A percentile compares a stretch with the other conserved stretches of the same genome.
These are phyloP conservation scores for Phoma sp. DNA, from an alignment of 2,329 filamentous ascomycete genomes.

Conservation along the genomic window DNA sequence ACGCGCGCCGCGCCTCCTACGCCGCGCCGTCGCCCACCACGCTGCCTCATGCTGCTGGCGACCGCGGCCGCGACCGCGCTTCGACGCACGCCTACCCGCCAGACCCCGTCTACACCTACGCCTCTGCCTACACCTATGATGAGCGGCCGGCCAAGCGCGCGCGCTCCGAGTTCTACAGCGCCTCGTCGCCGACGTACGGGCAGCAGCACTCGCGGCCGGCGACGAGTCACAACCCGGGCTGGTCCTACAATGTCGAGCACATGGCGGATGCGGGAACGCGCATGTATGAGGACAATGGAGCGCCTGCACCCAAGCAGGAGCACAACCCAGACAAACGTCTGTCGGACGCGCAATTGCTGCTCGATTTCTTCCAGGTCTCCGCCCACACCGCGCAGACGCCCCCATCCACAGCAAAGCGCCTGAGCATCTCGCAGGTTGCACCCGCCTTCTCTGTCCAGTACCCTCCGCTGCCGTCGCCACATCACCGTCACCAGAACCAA, in stretches of 20 bases:
- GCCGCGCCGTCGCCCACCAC: constrained; percentile 28
- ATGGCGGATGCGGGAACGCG: constrained; percentile 43
- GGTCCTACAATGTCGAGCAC: constrained; percentile 49
- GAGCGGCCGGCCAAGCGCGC: constrained; percentile 65
- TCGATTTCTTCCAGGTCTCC: constrained; percentile 50
- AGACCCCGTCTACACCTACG: constrained; percentile 19
- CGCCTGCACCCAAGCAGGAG: constrained; percentile 30
- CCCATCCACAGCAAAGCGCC: constrained; percentile 36
- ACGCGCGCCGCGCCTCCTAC: constrained; percentile 31
- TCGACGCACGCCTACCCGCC: constrained; percentile 28
- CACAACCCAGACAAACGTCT: constrained; percentile 42
- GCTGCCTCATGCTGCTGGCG: constrained; percentile 17
- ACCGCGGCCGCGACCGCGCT: constrained; percentile 13
- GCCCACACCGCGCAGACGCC: constrained; percentile 37
- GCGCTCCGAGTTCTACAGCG: constrained; percentile 62
- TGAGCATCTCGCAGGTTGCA: constrained; percentile 32
- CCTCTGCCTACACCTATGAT: constrained; percentile 23
- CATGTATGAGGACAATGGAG: constrained; percentile 34
- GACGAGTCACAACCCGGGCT: constrained; percentile 54
- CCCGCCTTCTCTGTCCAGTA: constrained; percentile 12
- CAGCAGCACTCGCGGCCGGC: constrained; percentile 49
- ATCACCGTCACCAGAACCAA: constrained; percentile 11
- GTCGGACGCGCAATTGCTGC: constrained; percentile 54
- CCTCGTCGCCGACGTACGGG: constrained; percentile 45
- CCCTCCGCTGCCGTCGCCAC: constrained; percentile 20